These are phyloP conservation scores for Aspergillus pseudonomiae DNA, from an alignment of 2,329 filamentous ascomycete species.

Conservation along the genomic window DNA sequence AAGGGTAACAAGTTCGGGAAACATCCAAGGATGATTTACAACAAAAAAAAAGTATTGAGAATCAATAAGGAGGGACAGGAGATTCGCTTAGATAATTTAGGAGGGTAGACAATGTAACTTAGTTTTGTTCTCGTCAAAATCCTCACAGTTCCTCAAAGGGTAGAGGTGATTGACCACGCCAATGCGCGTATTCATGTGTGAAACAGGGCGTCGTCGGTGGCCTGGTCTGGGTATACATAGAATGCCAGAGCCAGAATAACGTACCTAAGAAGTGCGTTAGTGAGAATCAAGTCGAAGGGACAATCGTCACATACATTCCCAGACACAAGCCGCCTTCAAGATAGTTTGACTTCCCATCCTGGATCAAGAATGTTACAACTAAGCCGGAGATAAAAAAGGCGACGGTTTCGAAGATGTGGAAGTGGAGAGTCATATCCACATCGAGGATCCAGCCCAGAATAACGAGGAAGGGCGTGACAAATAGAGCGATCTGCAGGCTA, in stretches of 20 bases:
- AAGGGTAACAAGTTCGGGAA: background rate
- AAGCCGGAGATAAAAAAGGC: slow-evolving; percentile 75
- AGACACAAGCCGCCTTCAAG: slow-evolving; percentile 76
- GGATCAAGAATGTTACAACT: slow-evolving; percentile 72
- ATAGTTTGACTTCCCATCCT: slow-evolving; percentile 83
- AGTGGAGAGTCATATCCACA: slow-evolving; percentile 75
- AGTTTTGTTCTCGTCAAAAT: background rate
- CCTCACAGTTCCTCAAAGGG: background rate
- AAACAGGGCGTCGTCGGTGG: slow-evolving; percentile 21
- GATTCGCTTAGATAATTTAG: background rate
- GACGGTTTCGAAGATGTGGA: slow-evolving; percentile 79
- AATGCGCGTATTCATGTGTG: slow-evolving; percentile 3
- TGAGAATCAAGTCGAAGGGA: slow-evolving; percentile 8
- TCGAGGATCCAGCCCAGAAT: slow-evolving; percentile 78
- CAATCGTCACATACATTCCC: slow-evolving; percentile 51
- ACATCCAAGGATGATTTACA: background rate
- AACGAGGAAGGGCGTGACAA: slow-evolving; percentile 79
- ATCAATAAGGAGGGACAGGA: slow-evolving; percentile 4
- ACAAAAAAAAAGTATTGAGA: background rate
- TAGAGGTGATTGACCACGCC: background rate
- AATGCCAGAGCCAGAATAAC: slow-evolving; percentile 52
- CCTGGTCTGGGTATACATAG: slow-evolving; percentile 52
- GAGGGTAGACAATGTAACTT: background rate
- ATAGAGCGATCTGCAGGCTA: slow-evolving; percentile 79
- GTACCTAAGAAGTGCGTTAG: slow-evolving; percentile 33